phyloP scores from a whole-genome alignment of 371 early-diverging fungal species.

The Zancudomyces culisetae region DNA sequence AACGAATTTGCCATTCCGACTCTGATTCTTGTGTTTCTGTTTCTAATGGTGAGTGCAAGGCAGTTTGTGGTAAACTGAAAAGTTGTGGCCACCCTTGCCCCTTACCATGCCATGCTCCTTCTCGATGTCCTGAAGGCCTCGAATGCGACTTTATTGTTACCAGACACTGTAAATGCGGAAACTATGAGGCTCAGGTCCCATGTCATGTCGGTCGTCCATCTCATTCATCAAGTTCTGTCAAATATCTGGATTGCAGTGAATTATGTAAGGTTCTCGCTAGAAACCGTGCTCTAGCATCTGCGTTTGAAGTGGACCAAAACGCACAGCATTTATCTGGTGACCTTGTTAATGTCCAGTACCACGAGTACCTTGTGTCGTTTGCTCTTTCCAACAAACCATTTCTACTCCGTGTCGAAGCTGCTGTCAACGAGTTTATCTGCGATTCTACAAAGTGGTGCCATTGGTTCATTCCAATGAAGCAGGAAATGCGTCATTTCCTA shows the following conservation, averaged over 20 bases:
- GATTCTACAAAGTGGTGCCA: conserved; percentile 28
- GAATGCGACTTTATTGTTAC: conserved; percentile 32
- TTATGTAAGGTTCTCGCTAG: conserved; percentile 50
- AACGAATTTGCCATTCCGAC: conserved; percentile 42
- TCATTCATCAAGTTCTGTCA: conserved; percentile 23
- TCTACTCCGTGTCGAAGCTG: conserved; percentile 39
- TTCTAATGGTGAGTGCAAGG: conserved; percentile 29
- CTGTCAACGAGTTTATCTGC: conserved; percentile 35
- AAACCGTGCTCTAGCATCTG: conserved; percentile 46
- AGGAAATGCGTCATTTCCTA: conserved; percentile 38
- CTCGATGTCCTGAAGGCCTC: conserved; percentile 5
- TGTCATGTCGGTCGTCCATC: conserved; percentile 34
- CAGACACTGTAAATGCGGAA: conserved; percentile 52
- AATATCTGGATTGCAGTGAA: conserved; percentile 40
- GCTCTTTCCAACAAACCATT: conserved; percentile 32
- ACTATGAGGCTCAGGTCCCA: conserved; percentile 28
- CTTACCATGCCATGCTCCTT: conserved; percentile 38
- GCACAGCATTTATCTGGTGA: conserved; percentile 15
- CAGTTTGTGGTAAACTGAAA: conserved; percentile 38
- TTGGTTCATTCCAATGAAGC: conserved; percentile 46
- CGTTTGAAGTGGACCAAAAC: conserved; percentile 35
- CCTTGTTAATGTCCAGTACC: conserved; percentile 31
- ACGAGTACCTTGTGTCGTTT: conserved; percentile 37
- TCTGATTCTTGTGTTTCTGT: conserved; percentile 33
- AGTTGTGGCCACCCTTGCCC: conserved; percentile 52